Percentiles rank a stretch among this genome's conserved stretches.
Conservation (phyloP, 441 rosid genomes). For the Omphalea diandra region DNA sequence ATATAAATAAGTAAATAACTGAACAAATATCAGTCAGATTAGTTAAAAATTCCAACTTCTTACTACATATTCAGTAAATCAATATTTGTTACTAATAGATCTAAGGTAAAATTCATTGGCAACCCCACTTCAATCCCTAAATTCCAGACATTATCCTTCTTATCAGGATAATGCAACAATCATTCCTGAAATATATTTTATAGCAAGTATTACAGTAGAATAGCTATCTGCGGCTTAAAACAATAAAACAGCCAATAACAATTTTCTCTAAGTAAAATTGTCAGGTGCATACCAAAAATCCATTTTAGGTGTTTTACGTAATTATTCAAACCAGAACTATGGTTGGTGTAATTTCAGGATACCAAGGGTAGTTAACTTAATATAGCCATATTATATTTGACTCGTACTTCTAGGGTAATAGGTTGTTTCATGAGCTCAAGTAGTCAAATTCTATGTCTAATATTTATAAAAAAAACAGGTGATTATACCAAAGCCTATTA, state of each 20-base stretch:
- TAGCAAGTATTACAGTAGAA: neutral
- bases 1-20: neutral
- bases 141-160: neutral
- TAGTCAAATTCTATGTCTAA: neutral
- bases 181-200: neutral
- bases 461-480: neutral
- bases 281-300: neutral
- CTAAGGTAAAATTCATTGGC: neutral
- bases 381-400: neutral
- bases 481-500: neutral
- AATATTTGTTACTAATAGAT: neutral
- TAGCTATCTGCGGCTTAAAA: neutral
- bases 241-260: neutral
- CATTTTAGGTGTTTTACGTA: neutral
- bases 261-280: neutral
- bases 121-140: neutral
- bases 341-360: neutral
- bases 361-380: neutral
- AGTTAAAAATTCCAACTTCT: neutral
- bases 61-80: neutral
- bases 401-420: neutral
- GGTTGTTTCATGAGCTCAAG: neutral
- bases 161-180: neutral
- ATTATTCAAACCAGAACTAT: neutral
- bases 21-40: neutral